Percentiles rank a stretch among this genome's conserved stretches.
Conservation (phyloP, 768 basidiomycete genomes). For the Phlegmacium glaucopus region DNA sequence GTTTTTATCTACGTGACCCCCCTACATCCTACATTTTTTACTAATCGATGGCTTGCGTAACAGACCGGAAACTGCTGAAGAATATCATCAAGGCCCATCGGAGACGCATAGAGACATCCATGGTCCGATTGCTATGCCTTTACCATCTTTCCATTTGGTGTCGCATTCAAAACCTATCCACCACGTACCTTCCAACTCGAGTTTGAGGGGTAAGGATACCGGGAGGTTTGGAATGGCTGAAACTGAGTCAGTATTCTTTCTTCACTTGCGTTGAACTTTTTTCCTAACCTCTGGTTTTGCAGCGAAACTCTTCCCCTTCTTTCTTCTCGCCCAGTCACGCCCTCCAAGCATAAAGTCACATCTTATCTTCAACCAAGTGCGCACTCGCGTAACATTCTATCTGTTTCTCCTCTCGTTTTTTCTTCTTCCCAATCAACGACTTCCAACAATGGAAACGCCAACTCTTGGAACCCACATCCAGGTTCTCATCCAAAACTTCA, state of each 20-base stretch:
- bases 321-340: slow-evolving; percentile 9
- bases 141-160: slow-evolving; percentile 40
- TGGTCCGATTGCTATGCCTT: slow-evolving; percentile 34
- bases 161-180: slow-evolving; percentile 24
- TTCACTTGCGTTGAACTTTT: neutral
- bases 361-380: neutral
- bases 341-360: slow-evolving; percentile 8
- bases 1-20: slow-evolving; percentile 10
- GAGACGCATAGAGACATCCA: slow-evolving; percentile 22
- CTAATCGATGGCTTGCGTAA: neutral
- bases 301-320: slow-evolving; percentile 21
- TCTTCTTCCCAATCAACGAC: slow-evolving; percentile 13
- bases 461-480: neutral
- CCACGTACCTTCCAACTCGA: neutral
- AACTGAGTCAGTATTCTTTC: neutral
- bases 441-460: slow-evolving; percentile 20
- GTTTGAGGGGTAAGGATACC: neutral
- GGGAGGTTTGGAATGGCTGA: neutral
- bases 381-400: slow-evolving; percentile 2
- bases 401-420: slow-evolving; percentile 12
- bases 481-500: slow-evolving; percentile 32
- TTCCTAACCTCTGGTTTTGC: neutral
- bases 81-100: slow-evolving; percentile 16
- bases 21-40: neutral
- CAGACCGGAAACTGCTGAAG: slow-evolving; percentile 17